Percentiles rank a stretch among this genome's conserved stretches.
Evolutionary conservation across 2,329 filamentous ascomycete genomes (phyloP).

Genomic region (Neopestalotiopsis sp.): DNA sequence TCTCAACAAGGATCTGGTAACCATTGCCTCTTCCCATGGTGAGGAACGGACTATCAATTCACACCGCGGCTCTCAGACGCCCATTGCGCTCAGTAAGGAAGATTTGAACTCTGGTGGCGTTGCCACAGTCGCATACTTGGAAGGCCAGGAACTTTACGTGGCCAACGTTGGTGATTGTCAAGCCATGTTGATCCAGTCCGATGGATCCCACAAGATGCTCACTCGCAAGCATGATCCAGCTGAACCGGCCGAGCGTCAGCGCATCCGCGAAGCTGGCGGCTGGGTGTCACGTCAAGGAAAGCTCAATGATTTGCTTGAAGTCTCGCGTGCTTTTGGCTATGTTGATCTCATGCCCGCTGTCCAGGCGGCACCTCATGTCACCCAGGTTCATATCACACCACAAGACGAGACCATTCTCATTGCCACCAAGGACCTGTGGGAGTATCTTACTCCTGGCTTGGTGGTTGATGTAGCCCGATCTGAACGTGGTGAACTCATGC

Average conservation of each 20-base stretch:
- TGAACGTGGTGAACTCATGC: slow-evolving; percentile 90
- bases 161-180: slow-evolving; percentile 96
- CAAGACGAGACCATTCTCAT: slow-evolving; percentile 93
- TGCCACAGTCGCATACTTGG: slow-evolving; percentile 88
- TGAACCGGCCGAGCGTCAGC: slow-evolving; percentile 79
- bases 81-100: slow-evolving; percentile 83
- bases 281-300: slow-evolving; percentile 95
- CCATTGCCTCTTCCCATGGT: slow-evolving; percentile 78
- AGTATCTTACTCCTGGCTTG: slow-evolving; percentile 87
- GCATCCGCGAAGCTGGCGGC: slow-evolving; percentile 92
- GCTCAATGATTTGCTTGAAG: slow-evolving; percentile 87
- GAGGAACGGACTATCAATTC: slow-evolving; percentile 72
- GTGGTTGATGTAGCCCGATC: slow-evolving; percentile 90
- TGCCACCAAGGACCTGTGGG: slow-evolving; percentile 93
- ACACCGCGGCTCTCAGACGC: slow-evolving; percentile 74
- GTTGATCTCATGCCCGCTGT: slow-evolving; percentile 91
- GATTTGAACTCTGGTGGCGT: slow-evolving; percentile 91
- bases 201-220: slow-evolving; percentile 81
- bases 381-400: slow-evolving; percentile 79
- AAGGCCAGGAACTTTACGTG: slow-evolving; percentile 88
- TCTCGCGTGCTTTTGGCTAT: slow-evolving; percentile 95
- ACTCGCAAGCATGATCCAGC: slow-evolving; percentile 94
- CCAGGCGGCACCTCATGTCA: slow-evolving; percentile 86
- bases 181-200: slow-evolving; percentile 91
- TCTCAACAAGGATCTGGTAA: slow-evolving; percentile 93